Percentiles rank a stretch among this genome's conserved stretches.
Conservation (phyloP, 192 early-diverging fungal genomes). For the Coemansia sp. region DNA sequence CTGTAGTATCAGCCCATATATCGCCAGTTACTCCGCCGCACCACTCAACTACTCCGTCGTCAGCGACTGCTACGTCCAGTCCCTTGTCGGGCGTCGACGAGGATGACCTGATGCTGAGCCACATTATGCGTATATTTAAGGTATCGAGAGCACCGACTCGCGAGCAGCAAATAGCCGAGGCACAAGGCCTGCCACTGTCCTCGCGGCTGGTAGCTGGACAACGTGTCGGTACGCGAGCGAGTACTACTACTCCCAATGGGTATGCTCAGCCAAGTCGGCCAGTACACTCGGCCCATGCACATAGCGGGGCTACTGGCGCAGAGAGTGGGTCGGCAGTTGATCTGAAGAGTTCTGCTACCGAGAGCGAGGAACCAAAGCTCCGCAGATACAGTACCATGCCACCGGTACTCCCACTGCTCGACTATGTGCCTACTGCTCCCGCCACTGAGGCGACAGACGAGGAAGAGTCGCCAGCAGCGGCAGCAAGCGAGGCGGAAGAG, state of each 20-base stretch:
- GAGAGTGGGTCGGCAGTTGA: background rate
- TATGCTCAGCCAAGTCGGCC: background rate
- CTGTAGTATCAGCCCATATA: background rate
- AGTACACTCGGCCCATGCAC: conserved; percentile 1
- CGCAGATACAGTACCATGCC: conserved; percentile 9
- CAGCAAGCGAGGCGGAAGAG: background rate
- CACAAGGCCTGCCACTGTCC: conserved; percentile 49
- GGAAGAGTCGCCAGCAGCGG: background rate
- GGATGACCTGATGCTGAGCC: conserved; percentile 26
- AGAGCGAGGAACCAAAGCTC: background rate
- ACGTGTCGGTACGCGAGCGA: background rate
- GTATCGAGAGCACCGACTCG: conserved; percentile 28
- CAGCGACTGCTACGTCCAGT: background rate
- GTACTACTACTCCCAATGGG: conserved; percentile 8
- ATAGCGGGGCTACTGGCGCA: background rate
- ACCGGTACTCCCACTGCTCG: background rate
- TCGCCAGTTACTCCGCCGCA: background rate
- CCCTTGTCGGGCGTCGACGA: background rate
- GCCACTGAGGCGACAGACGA: background rate
- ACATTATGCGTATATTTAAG: conserved; percentile 42
- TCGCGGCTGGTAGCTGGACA: conserved; percentile 23
- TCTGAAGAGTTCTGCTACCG: background rate
- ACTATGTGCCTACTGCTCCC: background rate
- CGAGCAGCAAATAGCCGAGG: conserved; percentile 47
- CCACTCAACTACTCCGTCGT: background rate